Evolutionary conservation across 2,329 filamentous ascomycete species (phyloP), one percentile per base, ranked within the genome.

Genomic region (Bipolaris zeicola): DNA sequence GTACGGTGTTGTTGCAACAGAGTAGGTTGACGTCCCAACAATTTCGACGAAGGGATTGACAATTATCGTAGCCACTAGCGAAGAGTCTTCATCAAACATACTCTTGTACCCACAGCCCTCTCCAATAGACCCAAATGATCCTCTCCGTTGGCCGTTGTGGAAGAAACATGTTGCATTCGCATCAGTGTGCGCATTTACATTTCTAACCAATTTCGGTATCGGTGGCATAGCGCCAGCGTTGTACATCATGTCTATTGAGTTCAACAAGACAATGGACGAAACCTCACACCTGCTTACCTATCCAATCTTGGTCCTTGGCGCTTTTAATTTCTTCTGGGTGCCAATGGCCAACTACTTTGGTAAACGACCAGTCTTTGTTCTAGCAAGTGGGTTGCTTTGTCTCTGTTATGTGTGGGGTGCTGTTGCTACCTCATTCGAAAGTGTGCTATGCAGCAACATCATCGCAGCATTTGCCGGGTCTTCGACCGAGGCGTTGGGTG

Each of bases 311-410:
- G 76, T 81, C 1, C 76, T 83, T 2, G 80, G 81, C 1, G 76
- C 80, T 28, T 81, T 80, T 65, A 83, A 83, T 61, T 83, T 83
- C 71, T 73, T 82, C 63, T 82, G 80, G 80, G 79, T 82, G 5
- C 81, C 81, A 13, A 60, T 82, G 8, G 76, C 79, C 50, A 80
- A 78, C 22, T 79, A 78, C 54, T 78, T 81, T 52, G 81, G 81
- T 10, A 78, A 82, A 60, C 70, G 81, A 5, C 80, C 80, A 1
- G 71, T 81, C 2, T 82, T 82, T 55, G 76, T 82, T 34, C 61
- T 79, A 45, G 75, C 77, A 3, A 75, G 74, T 3, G 61, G 79
- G 11, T 68, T 84, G n/a, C 79, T 81, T 33, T 77, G 77, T 31
- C 63, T 73, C 6, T 76, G 73, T 42, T 81, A 78, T 46, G 76